Conservation (phyloP, 805 yeast species). For the Saccharomycopsis fermentans region DNA sequence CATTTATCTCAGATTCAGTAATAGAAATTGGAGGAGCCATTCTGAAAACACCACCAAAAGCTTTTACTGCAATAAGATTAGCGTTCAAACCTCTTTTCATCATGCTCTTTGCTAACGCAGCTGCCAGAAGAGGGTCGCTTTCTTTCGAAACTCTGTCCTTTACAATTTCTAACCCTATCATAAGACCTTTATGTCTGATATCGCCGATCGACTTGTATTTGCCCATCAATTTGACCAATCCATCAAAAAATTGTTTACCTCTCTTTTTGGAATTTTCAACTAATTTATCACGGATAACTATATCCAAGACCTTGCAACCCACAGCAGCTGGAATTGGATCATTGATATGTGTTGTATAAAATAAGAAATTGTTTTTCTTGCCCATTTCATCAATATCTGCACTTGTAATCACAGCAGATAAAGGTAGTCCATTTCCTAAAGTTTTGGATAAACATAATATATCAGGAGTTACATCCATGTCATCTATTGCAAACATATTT, state of each 20-base stretch:
- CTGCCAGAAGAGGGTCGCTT: conserved; percentile 16
- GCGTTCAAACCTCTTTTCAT: conserved; percentile 22
- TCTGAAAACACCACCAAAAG: conserved; percentile 21
- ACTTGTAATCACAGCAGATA: conserved; percentile 25
- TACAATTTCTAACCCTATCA: conserved; percentile 21
- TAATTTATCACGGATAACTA: conserved; percentile 23
- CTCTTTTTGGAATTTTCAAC: conserved; percentile 22
- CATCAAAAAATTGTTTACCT: conserved; percentile 23
- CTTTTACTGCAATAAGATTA: conserved; percentile 22
- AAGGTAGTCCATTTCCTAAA: conserved; percentile 26
- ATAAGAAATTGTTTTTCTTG: conserved; percentile 21
- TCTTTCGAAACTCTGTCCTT: conserved; percentile 18
- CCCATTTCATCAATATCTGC: conserved; percentile 21
- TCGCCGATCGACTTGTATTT: conserved; percentile 19
- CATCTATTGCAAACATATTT: conserved; percentile 32
- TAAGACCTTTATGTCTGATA: conserved; percentile 22
- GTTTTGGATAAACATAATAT: conserved; percentile 27
- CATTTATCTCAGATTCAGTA: conserved; percentile 20
- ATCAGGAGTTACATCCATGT: conserved; percentile 26
- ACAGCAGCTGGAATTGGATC: conserved; percentile 26
- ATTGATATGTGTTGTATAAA: conserved; percentile 25
- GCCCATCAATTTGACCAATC: conserved; percentile 16
- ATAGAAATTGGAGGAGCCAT: conserved; percentile 25
- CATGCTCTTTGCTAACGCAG: conserved; percentile 18
- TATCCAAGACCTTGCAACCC: conserved; percentile 25